Percentiles rank a stretch among this genome's conserved stretches.
These are phyloP conservation scores for Cyberlindnera mississippiensis DNA, from an alignment of 805 yeast species.

Conservation along the genomic window DNA sequence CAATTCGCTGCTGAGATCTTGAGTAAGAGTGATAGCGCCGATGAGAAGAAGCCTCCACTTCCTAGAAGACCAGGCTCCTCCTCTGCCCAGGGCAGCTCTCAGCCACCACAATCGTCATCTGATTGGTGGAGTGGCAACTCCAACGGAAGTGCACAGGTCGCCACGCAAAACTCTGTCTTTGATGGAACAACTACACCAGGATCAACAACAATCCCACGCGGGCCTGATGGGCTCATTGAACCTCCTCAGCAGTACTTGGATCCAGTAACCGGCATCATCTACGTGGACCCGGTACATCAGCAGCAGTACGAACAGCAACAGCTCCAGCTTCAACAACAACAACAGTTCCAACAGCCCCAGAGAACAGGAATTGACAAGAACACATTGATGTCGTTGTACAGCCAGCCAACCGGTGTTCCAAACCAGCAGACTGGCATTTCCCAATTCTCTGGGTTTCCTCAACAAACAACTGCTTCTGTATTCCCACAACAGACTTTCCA, in stretches of 20 bases:
- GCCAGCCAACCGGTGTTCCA: conserved; percentile 30
- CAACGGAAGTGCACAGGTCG: conserved; percentile 22
- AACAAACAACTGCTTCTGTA: conserved; percentile 4
- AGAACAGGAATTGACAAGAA: conserved; percentile 16
- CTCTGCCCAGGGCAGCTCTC: conserved; percentile 1
- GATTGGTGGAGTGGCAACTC: conserved; percentile 25
- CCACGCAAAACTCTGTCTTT: conserved; percentile 1
- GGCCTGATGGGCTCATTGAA: conserved; percentile 31
- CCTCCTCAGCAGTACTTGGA: conserved; percentile 67
- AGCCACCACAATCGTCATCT: conserved; percentile 5
- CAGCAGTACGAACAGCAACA: conserved; percentile 27
- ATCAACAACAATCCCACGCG: conserved; percentile 12
- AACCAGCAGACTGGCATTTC: conserved; percentile 13
- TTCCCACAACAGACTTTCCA: too few relatives aligned
- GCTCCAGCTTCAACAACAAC: conserved; percentile 16
- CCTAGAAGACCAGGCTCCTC: conserved; percentile 33
- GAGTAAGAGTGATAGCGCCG: conserved; percentile 30
- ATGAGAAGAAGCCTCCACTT: conserved; percentile 46
- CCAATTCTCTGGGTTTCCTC: conserved; percentile 9
- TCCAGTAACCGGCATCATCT: conserved; percentile 65
- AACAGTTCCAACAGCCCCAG: conserved; percentile 14
- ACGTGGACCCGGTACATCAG: conserved; percentile 66
- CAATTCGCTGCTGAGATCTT: conserved; percentile 57
- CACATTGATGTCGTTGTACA: conserved; percentile 27
- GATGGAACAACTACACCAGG: conserved; percentile 4